Percentiles rank a stretch among this genome's conserved stretches.
phyloP scores from a whole-genome alignment of 106 monocot species.

The Amphibolis antarctica region DNA sequence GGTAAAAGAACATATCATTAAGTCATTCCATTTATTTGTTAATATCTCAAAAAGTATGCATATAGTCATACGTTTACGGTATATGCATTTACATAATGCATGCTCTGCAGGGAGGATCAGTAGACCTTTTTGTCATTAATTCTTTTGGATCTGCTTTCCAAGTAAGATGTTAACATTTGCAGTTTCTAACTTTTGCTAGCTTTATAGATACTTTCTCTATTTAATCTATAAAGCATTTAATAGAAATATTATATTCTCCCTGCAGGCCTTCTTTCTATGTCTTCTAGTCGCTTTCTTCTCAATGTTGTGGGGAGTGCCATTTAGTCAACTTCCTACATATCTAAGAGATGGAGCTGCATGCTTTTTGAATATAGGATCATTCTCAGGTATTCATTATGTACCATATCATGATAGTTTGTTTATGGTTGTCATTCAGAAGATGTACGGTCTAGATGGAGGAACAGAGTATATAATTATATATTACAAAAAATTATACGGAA shows the following conservation, averaged over 20 bases:
- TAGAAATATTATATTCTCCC: not conserved
- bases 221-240: not conserved
- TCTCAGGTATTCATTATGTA: slow-evolving; percentile 39
- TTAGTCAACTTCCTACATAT: slow-evolving; percentile 64
- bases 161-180: slow-evolving; percentile 27
- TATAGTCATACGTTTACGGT: not conserved
- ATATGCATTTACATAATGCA: not conserved
- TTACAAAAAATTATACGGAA: too few relatives aligned
- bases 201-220: not conserved
- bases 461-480: too few relatives aligned
- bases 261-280: slow-evolving; percentile 89
- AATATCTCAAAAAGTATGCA: not conserved
- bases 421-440: too few relatives aligned
- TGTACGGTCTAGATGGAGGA: too few relatives aligned
- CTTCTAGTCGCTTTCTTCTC: slow-evolving; percentile 77
- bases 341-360: slow-evolving; percentile 82
- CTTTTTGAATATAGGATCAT: slow-evolving; percentile 78
- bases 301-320: slow-evolving; percentile 89
- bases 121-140: slow-evolving; percentile 96
- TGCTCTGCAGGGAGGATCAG: slow-evolving; percentile 56
- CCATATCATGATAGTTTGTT: not conserved
- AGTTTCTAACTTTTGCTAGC: not conserved
- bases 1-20: slow-evolving; percentile 34
- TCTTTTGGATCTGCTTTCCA: slow-evolving; percentile 96
- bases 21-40: not conserved